Conservation (phyloP, 108 stramenopile genomes). For the Nitzschia sp. region DNA sequence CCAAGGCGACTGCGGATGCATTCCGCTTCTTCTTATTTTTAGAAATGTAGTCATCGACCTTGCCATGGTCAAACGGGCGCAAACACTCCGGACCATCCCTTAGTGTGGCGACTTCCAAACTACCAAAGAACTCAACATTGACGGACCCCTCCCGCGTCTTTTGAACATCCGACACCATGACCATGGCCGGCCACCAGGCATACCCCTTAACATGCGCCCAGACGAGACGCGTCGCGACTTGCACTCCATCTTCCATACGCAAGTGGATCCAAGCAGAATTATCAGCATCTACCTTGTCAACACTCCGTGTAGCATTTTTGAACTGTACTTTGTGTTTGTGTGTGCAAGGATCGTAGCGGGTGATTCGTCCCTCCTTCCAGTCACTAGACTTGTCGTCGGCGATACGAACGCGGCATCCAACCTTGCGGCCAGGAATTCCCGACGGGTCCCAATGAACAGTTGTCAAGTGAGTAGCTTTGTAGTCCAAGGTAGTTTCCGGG, state of each 20-base stretch:
- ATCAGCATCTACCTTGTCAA: slow-evolving; percentile 31
- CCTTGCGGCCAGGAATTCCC: slow-evolving; percentile 30
- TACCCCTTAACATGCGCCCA: slow-evolving; percentile 77
- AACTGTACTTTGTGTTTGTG: slow-evolving; percentile 67
- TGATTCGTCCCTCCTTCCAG: slow-evolving; percentile 59
- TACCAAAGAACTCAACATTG: slow-evolving; percentile 63
- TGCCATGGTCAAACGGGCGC: slow-evolving; percentile 47
- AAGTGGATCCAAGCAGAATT: slow-evolving; percentile 48
- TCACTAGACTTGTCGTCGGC: slow-evolving; percentile 33
- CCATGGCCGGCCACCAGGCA: slow-evolving; percentile 78
- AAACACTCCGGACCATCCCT: slow-evolving; percentile 50
- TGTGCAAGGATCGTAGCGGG: slow-evolving; percentile 60
- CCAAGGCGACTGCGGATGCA: slow-evolving; percentile 40
- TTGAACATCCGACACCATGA: slow-evolving; percentile 54
- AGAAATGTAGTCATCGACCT: slow-evolving; percentile 51
- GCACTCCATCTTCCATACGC: slow-evolving; percentile 49
- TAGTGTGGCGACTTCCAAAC: slow-evolving; percentile 51
- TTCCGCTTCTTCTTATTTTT: slow-evolving; percentile 75
- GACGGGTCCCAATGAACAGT: slow-evolving; percentile 67
- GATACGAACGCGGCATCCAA: slow-evolving; percentile 56
- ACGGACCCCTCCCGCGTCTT: slow-evolving; percentile 40
- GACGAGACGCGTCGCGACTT: slow-evolving; percentile 51
- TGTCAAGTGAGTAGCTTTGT: slow-evolving; percentile 22
- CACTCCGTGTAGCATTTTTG: slow-evolving; percentile 17
- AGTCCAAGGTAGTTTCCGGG: slow-evolving; percentile 45